phyloP scores from a whole-genome alignment of 495 filamentous ascomycete genomes.

The Xylaria sp. region DNA sequence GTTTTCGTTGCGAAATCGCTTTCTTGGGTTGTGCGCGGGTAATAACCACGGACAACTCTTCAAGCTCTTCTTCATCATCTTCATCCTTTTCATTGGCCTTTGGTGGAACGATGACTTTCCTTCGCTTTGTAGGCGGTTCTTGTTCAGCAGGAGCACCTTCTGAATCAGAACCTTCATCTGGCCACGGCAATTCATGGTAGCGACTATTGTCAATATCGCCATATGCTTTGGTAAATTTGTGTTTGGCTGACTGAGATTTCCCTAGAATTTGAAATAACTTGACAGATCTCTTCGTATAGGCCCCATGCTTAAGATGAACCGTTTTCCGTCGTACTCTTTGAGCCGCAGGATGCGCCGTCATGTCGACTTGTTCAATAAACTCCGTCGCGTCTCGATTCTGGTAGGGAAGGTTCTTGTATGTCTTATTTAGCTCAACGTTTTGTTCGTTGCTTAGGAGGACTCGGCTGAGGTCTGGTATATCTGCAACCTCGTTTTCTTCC shows the following conservation, averaged over 20 bases:
- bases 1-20: slow-evolving; percentile 11
- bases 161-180: slow-evolving; percentile 44
- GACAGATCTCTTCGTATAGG: slow-evolving; percentile 55
- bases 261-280: slow-evolving; percentile 49
- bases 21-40: slow-evolving; percentile 26
- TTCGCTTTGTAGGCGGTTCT: slow-evolving; percentile 34
- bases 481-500: slow-evolving; percentile 46
- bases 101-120: slow-evolving; percentile 26
- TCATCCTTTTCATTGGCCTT: slow-evolving; percentile 24
- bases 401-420: slow-evolving; percentile 51
- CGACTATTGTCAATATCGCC: slow-evolving; percentile 38
- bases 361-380: slow-evolving; percentile 46
- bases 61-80: slow-evolving; percentile 36
- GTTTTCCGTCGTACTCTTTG: slow-evolving; percentile 52
- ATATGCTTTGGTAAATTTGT: slow-evolving; percentile 36
- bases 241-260: slow-evolving; percentile 37
- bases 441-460: slow-evolving; percentile 52
- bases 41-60: slow-evolving; percentile 28
- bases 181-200: slow-evolving; percentile 39
- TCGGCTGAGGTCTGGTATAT: slow-evolving; percentile 44
- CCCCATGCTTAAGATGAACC: slow-evolving; percentile 52
- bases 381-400: slow-evolving; percentile 34
- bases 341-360: slow-evolving; percentile 44
- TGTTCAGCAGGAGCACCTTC: slow-evolving; percentile 26
- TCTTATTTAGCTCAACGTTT: slow-evolving; percentile 45